Evolutionary conservation across 2,329 filamentous ascomycete species (phyloP).

Genomic region (Venturia asperata): DNA sequence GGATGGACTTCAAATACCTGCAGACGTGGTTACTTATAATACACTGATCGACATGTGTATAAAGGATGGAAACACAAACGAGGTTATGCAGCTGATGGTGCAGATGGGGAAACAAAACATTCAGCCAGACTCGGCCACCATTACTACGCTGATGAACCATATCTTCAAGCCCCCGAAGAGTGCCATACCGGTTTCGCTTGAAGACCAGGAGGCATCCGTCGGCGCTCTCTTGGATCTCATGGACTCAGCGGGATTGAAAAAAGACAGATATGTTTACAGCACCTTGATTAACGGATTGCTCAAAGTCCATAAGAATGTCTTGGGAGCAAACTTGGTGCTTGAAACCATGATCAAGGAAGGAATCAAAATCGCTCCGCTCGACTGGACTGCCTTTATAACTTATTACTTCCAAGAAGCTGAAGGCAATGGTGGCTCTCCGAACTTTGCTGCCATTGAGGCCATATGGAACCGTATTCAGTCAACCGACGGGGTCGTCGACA

Average conservation of each 20-base stretch:
- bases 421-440: conserved; percentile 32
- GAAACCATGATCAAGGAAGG: conserved; percentile 52
- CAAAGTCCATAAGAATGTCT: conserved; percentile 38
- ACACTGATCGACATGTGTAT: conserved; percentile 58
- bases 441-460: conserved; percentile 52
- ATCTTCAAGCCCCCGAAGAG: conserved; percentile 37
- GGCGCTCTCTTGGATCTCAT: conserved; percentile 42
- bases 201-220: conserved; percentile 48
- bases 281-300: conserved; percentile 63
- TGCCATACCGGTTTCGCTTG: conserved; percentile 30
- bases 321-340: conserved; percentile 54
- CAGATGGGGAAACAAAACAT: conserved; percentile 53
- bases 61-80: conserved; percentile 40
- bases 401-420: conserved; percentile 53
- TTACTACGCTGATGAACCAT: conserved; percentile 62
- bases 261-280: conserved; percentile 51
- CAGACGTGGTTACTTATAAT: conserved; percentile 54
- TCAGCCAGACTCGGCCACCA: conserved; percentile 59
- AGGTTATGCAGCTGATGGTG: conserved; percentile 48
- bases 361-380: conserved; percentile 52
- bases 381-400: conserved; percentile 67
- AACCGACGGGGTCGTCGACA: conserved; percentile 38
- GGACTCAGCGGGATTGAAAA: conserved; percentile 5
- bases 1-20: conserved; percentile 37
- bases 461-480: conserved; percentile 46